Evolutionary conservation across 495 filamentous ascomycete species (phyloP), one percentile per base, ranked within the genome.

Genomic region (Aspergillus sclerotioniger): DNA sequence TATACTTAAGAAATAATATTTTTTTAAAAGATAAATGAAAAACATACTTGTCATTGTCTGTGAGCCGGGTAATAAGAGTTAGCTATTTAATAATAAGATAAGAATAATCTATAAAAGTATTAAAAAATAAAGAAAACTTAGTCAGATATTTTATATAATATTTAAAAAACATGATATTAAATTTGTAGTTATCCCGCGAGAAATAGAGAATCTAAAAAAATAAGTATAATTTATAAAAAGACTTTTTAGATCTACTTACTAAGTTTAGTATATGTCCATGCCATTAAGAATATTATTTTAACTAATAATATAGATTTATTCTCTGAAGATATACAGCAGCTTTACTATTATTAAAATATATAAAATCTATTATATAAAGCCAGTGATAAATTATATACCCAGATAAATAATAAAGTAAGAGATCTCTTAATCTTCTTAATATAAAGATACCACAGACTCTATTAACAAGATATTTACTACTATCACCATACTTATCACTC

Each of bases 181-280:
- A 2, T 56, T 3, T n/a, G 39, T 48, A 5, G 1, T 25, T 20
- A 53, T 53, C 6, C 51, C 51, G 2, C 9, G 12, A 1, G 33
- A 41, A 10, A 3, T 53, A 15, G 53, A 56, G 17, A 19, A 48
- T 7, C 1, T 56, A 29, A 20, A 12, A 13, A 0, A 35, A n/a
- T 13, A 43, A 9, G 53, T 56, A 4, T 25, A 47, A 13, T 56
- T 56, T 48, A 43, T 48, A 8, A 43, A 56, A 10, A 20, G 31
- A 0, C 35, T 54, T 12, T 7, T 54, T 21, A 44, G 52, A 31
- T 54, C 52, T n/a, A n/a, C n/a, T n/a, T 7, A 5, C 3, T 53
- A 33, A 37, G 33, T 37, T 37, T 15, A n/a, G n/a, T 7, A 7
- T 7, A 37, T 43, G 13, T 43, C 5, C n/a, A n/a, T n/a, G n/a